Evolutionary conservation across 495 filamentous ascomycete genomes (phyloP), one percentile per base, ranked within the genome.

Genomic region (Neurospora sp.): DNA sequence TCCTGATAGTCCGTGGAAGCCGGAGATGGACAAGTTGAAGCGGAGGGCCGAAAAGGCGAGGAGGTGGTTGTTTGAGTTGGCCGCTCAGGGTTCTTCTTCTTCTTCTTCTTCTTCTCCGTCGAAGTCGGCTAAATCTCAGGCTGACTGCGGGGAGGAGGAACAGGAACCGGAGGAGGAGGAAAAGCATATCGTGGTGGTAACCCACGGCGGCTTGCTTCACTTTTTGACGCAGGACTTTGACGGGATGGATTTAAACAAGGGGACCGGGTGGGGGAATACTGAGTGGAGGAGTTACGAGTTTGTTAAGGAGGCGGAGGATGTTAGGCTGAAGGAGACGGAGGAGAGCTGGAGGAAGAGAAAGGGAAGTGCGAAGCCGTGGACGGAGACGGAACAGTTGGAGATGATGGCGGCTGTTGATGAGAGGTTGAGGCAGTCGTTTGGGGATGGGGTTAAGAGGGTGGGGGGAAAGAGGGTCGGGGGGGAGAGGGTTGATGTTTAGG

Each of bases 181-280:
- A 20, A 82, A 83, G 16, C 84, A 90, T 38, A 89, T 97, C 41
- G 90, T 91, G 3, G 84, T 92, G 31, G 83, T 85, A 6, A 85
- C 83, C 20, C 85, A 86, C 44, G 85, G 85, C 0, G 85, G 82
- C 65, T 82, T 86, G 68, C 73, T 85, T 72, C 85, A 86, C 78
- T 97, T 92, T 74, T 84, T 98, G 70, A 97, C 93, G 5, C 87
- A 94, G 73, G 94, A 97, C 74, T 97, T 91, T 89, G 85, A 88
- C 65, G 92, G 89, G 14, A 83, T 86, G 74, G 85, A 85, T 59
- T 77, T 83, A 39, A 85, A 86, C 71, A 79, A 82, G 71, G 91
- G 93, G 39, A 96, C 94, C 0, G 93, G 92, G 20, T 97, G 94
- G 94, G 75, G 75, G 11, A 97, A 98, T 80, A 91, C 91, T 12